Conservation (phyloP, 768 basidiomycete species). For the Leccinum arenicola region DNA sequence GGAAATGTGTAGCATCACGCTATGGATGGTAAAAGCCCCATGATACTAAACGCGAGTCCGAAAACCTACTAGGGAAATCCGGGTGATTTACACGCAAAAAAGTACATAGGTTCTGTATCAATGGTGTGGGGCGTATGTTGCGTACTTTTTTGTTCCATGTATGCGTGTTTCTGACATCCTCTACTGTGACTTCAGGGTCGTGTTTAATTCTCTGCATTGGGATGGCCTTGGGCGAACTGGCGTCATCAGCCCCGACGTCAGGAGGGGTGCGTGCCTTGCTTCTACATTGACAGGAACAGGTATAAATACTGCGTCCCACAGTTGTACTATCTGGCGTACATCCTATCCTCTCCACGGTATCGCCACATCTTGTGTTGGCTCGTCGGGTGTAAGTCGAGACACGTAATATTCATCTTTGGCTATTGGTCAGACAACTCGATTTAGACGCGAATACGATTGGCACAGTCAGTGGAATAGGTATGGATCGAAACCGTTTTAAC, state of each 20-base stretch:
- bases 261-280: conserved; percentile 29
- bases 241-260: conserved; percentile 37
- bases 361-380: conserved; percentile 63
- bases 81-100: background rate
- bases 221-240: conserved; percentile 37
- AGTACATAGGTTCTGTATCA: conserved; percentile 13
- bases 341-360: conserved; percentile 50
- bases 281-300: background rate
- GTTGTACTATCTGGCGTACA: conserved; percentile 67
- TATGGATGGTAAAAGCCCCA: conserved; percentile 63
- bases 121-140: conserved; percentile 42
- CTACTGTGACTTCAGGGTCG: conserved; percentile 34
- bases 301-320: conserved; percentile 13
- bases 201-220: conserved; percentile 37
- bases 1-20: conserved; percentile 34
- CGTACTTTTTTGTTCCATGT: background rate
- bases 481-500: background rate
- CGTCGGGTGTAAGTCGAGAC: conserved; percentile 50
- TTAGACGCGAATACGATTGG: conserved; percentile 51
- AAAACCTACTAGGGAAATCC: conserved; percentile 48
- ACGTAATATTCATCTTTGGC: background rate
- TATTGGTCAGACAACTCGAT: background rate
- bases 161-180: background rate
- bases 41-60: conserved; percentile 66
- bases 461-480: conserved; percentile 38